Evolutionary conservation across 2,329 filamentous ascomycete genomes (phyloP).

Genomic region (Colletotrichum falcatum): DNA sequence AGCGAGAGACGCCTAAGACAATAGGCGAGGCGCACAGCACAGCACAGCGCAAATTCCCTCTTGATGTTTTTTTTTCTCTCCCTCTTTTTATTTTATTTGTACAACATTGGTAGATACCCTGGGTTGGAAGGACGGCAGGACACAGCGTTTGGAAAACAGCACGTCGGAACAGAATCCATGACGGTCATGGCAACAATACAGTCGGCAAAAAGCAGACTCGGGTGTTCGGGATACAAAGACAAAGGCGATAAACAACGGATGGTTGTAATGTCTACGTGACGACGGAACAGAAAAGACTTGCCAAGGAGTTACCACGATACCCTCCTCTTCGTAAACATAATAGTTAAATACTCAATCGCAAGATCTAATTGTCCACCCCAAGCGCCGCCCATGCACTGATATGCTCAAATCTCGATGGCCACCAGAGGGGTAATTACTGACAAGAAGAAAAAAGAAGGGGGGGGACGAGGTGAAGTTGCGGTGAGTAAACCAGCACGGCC

Average conservation of each 20-base stretch:
- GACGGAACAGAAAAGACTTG: background rate
- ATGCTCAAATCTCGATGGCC: background rate
- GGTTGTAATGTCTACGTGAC: constrained; percentile 16
- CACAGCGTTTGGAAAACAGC: constrained; percentile 21
- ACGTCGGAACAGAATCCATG: constrained; percentile 19
- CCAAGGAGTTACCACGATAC: background rate
- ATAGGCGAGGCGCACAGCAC: background rate
- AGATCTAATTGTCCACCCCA: background rate
- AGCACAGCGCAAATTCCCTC: background rate
- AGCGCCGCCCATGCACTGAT: background rate
- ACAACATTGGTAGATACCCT: constrained; percentile 37
- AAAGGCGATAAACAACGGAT: constrained; percentile 2
- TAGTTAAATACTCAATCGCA: constrained; percentile 11
- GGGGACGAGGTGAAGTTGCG: background rate
- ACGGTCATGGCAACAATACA: constrained; percentile 2
- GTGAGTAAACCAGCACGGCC: background rate
- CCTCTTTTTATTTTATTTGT: background rate
- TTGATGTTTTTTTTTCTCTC: background rate
- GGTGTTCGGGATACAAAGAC: background rate
- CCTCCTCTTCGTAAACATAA: constrained; percentile 29
- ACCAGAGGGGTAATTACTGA: background rate
- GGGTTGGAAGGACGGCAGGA: constrained; percentile 13
- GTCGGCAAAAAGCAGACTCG: background rate
- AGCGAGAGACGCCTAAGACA: constrained; percentile 49
- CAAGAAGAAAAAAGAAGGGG: background rate